Percentiles rank a stretch among this genome's conserved stretches.
Evolutionary conservation across 2,329 filamentous ascomycete species (phyloP).

Genomic region (Parastagonospora nodorum): DNA sequence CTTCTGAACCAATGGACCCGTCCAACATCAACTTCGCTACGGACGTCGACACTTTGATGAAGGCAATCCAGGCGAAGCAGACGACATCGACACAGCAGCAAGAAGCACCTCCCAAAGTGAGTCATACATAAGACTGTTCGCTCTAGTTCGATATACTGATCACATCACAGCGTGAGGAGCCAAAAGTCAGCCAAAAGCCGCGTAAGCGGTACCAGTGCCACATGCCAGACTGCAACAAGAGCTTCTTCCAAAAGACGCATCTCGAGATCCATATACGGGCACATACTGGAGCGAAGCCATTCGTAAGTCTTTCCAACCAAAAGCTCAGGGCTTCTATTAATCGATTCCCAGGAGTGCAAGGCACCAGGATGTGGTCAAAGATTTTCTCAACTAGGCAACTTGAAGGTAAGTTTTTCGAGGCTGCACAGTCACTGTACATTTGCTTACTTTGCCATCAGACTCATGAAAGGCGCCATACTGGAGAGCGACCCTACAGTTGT

Average conservation of each 20-base stretch:
- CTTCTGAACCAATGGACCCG: conserved; percentile 48
- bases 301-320: conserved; percentile 61
- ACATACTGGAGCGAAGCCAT: conserved; percentile 90
- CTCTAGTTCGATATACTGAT: conserved; percentile 2
- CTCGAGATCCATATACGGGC: conserved; percentile 86
- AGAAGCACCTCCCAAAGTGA: conserved; percentile 37
- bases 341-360: conserved; percentile 62
- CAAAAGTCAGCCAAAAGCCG: conserved; percentile 45
- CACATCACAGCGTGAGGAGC: conserved; percentile 24
- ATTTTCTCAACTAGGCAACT: conserved; percentile 89
- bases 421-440: too few species aligned
- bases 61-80: conserved; percentile 75
- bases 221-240: conserved; percentile 75
- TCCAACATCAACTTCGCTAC: conserved; percentile 72
- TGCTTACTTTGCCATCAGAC: conserved; percentile 60
- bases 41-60: conserved; percentile 86
- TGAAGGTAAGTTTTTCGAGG: conserved; percentile 66
- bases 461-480: conserved; percentile 84
- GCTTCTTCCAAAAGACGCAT: conserved; percentile 90
- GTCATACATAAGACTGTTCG: conserved; percentile 3
- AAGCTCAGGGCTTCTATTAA: conserved; percentile 11
- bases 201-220: conserved; percentile 76
- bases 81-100: conserved; percentile 44
- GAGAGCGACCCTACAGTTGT: conserved; percentile 83
- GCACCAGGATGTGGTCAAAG: conserved; percentile 74